A percentile compares a stretch with the other conserved stretches of the same genome.
Conservation (phyloP, 345 rosid species). For the Jatropha curcas region DNA sequence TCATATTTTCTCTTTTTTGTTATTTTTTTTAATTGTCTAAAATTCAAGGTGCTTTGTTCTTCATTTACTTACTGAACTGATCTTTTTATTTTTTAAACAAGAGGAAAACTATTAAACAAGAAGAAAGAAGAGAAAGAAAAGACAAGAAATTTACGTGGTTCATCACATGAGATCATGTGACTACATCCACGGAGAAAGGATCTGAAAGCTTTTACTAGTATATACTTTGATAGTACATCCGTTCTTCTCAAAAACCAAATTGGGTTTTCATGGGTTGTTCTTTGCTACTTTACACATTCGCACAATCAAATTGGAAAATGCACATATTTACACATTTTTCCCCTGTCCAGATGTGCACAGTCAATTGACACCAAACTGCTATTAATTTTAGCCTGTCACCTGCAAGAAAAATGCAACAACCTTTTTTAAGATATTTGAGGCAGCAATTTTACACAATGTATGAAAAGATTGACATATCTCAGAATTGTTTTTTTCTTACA, state of each 20-base stretch:
- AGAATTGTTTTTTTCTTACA: neutral
- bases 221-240: neutral
- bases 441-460: too few species aligned
- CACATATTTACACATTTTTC: neutral
- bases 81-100: too few species aligned
- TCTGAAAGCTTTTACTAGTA: neutral
- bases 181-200: neutral
- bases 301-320: neutral
- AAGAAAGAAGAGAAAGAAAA: neutral
- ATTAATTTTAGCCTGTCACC: neutral
- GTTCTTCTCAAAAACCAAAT: neutral
- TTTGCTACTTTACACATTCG: neutral
- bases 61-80: too few species aligned
- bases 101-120: neutral
- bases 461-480: neutral
- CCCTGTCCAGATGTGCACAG: neutral
- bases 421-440: neutral
- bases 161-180: neutral
- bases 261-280: neutral
- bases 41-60: too few species aligned
- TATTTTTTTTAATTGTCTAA: too few species aligned
- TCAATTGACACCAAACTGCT: neutral
- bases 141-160: conserved; percentile 1
- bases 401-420: neutral
- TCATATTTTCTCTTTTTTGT: too few species aligned